Conservation (phyloP, 2,329 filamentous ascomycete species). For the Ceratocystis cacaofunesta region DNA sequence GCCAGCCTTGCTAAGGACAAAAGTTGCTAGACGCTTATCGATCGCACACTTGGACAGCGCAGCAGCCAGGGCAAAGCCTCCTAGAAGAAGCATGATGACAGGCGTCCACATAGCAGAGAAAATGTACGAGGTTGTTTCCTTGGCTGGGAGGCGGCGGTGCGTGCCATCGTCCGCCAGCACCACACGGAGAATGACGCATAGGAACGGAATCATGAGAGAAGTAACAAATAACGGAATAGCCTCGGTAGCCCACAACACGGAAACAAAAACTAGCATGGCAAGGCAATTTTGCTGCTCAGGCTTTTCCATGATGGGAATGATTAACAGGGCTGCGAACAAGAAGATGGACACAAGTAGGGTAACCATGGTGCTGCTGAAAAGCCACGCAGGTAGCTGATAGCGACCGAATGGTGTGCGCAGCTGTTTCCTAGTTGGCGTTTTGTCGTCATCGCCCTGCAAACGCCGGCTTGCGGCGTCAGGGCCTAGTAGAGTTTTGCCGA, state of each 20-base stretch:
- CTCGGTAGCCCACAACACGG: slow-evolving; percentile 92
- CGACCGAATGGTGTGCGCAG: slow-evolving; percentile 67
- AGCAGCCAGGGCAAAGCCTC: slow-evolving; percentile 89
- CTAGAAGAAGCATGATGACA: slow-evolving; percentile 93
- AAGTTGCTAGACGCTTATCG: slow-evolving; percentile 90
- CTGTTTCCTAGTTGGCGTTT: slow-evolving; percentile 46
- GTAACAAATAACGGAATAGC: slow-evolving; percentile 96
- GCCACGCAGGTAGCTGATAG: slow-evolving; percentile 62
- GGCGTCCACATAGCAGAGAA: slow-evolving; percentile 98
- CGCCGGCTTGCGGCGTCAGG: slow-evolving; percentile 52
- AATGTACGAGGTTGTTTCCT: slow-evolving; percentile 66
- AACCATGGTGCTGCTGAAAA: slow-evolving; percentile 69
- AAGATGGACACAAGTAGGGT: slow-evolving; percentile 55
- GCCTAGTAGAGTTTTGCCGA: slow-evolving; percentile 74
- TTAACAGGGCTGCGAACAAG: slow-evolving; percentile 60
- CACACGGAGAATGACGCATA: slow-evolving; percentile 74
- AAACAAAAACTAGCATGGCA: slow-evolving; percentile 85
- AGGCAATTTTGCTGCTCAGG: slow-evolving; percentile 92
- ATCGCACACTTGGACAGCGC: slow-evolving; percentile 95
- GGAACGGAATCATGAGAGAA: slow-evolving; percentile 80
- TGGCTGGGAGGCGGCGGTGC: slow-evolving; percentile 57
- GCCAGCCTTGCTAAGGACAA: slow-evolving; percentile 90
- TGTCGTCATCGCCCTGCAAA: slow-evolving; percentile 72
- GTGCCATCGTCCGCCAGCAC: slow-evolving; percentile 60
- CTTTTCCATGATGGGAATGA: slow-evolving; percentile 67